A percentile compares a stretch with the other conserved stretches of the same genome.
These are phyloP conservation scores for Apophysomyces variabilis DNA, from an alignment of 371 early-diverging fungal genomes.

Conservation along the genomic window DNA sequence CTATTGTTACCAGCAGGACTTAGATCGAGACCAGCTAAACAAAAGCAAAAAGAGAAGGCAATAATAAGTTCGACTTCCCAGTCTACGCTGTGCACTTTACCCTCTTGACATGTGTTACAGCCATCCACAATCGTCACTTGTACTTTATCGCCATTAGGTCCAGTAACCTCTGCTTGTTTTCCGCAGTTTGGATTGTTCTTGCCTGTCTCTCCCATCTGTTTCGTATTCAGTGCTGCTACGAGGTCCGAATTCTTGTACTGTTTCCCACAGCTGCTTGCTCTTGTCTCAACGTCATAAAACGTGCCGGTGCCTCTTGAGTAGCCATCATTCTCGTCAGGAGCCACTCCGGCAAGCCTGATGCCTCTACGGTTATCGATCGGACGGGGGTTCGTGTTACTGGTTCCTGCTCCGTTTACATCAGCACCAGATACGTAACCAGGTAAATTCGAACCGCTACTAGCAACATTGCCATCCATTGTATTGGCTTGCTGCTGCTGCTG, in stretches of 20 bases:
- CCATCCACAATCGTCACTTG: conserved; percentile 49
- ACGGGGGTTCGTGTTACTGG: not conserved
- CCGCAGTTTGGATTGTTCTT: conserved; percentile 50
- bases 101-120: conserved; percentile 41
- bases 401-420: not conserved
- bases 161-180: conserved; percentile 41
- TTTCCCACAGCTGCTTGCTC: conserved; percentile 39
- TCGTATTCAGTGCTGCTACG: conserved; percentile 40
- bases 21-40: conserved; percentile 29
- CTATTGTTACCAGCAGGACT: conserved; percentile 38
- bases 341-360: conserved; percentile 11
- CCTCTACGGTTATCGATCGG: not conserved
- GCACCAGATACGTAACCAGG: not conserved
- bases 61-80: not conserved
- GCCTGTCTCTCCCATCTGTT: conserved; percentile 30
- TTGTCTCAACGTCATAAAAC: conserved; percentile 42
- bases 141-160: conserved; percentile 45
- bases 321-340: conserved; percentile 5
- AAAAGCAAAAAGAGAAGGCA: not conserved
- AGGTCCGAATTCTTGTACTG: conserved; percentile 32
- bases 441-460: not conserved
- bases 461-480: not conserved
- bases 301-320: conserved; percentile 30
- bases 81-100: conserved; percentile 12
- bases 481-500: too few species aligned